phyloP scores from a whole-genome alignment of 345 rosid genomes.

The Clausena lansium region DNA sequence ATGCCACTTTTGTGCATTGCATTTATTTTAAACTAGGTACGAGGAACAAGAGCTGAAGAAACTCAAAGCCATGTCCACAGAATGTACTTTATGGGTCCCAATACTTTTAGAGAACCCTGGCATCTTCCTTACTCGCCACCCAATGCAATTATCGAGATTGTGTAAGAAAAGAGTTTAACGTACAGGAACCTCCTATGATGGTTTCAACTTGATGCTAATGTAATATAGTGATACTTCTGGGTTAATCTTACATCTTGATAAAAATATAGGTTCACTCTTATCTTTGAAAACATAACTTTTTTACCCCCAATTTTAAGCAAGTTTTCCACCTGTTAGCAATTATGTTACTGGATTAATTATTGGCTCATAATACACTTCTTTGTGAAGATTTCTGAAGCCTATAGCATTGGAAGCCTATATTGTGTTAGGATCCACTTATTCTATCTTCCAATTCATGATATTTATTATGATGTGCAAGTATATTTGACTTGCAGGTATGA shows the following conservation, averaged over 20 bases:
- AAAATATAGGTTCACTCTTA: not conserved
- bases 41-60: conserved; percentile 90
- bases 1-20: conserved; percentile 14
- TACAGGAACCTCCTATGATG: not conserved
- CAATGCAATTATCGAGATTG: conserved; percentile 82
- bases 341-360: not conserved
- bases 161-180: conserved; percentile 55
- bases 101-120: conserved; percentile 97
- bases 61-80: conserved; percentile 92
- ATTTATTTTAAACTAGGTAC: conserved; percentile 54
- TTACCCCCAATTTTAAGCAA: not conserved
- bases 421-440: conserved; percentile 8
- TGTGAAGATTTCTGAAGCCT: conserved; percentile 11
- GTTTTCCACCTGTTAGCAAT: not conserved
- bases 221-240: conserved; percentile 14
- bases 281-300: not conserved
- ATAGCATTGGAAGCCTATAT: conserved; percentile 6
- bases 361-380: not conserved
- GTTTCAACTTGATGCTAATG: conserved; percentile 20
- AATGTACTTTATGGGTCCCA: conserved; percentile 97
- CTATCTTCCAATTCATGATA: not conserved
- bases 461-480: conserved; percentile 8
- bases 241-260: conserved; percentile 8
- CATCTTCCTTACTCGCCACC: conserved; percentile 96
- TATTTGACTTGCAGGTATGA: conserved; percentile 67